Evolutionary conservation across 2,329 filamentous ascomycete genomes (phyloP), one percentile per base, ranked within the genome.

Genomic region (Diplodia seriata): DNA sequence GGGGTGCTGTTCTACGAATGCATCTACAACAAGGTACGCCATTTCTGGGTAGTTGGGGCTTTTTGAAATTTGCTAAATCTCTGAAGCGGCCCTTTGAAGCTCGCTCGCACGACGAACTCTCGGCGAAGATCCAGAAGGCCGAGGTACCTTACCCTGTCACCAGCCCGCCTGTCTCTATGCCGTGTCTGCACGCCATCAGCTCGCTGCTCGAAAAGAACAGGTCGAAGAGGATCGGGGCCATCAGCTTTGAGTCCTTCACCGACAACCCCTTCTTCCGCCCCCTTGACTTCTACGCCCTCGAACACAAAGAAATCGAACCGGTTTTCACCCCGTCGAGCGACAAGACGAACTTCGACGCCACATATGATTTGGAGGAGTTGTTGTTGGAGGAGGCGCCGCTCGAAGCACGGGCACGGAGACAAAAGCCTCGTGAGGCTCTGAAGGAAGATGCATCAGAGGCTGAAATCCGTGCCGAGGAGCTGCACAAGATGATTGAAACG

Each of bases 1-100:
- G 95, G 95, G 59, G 95, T 99, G 55, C 86, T 97, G n/a, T 98
- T 98, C 79, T 99, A 97, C 79, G 95, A 99, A 80, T 98, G 95
- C 85, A 97, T 99, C 72, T 99, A 98, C 83, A 97, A 96, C 82
- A 98, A 96, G 90, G 93, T 93, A 81, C 64, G 66, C 38, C 36
- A 6, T 20, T 64, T 49, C 12, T 15, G 6, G 15, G n/a, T 15
- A 47, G 31, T 8, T 40, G 43, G 18, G 0, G 7, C 53, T 51
- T 14, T 11, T 29, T 33, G 54, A 38, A 36, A 36, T 29, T 33
- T 43, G 54, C 40, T 68, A 31, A 62, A 23, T 29, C 61, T 43
- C 49, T 31, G 40, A 75, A 97, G 92, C 88, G 95, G 74, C 95
- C 95, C 26, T 99, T 98, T 72, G 93, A 97, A 76, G 94, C 93